Evolutionary conservation across 2,329 filamentous ascomycete species (phyloP), one percentile per base, ranked within the genome.

Genomic region (Nigrospora osmanthi): DNA sequence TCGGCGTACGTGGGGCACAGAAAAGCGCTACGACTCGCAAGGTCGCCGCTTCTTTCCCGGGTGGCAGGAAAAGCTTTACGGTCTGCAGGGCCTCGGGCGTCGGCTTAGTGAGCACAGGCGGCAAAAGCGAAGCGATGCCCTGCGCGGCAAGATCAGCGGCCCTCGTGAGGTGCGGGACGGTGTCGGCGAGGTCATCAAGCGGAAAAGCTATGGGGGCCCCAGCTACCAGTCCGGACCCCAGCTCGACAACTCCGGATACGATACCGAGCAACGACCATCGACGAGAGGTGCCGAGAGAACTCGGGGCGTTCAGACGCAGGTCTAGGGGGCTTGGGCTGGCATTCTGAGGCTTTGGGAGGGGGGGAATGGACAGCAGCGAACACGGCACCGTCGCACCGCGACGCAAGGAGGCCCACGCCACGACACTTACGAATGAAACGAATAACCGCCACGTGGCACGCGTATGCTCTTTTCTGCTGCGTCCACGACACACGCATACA

Each of bases 61-160:
- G 31, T 63, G 73, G 45, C 66, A 75, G 39, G 65, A 72, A 23
- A 73, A 67, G 45, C 56, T 81, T 11, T 64, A 67, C 34, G 59
- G 64, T 10, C 64, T 77, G 36, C 72, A 73, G 38, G 76, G 73
- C 23, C 59, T 83, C 4, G 71, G 75, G 32, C 69, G 75, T 14
- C 70, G 72, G 40, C 53, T 83, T 14, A 81, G 75, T 54, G 80
- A 84, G 54, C 71, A 70, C 50, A 68, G 75, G 42, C 70, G 78
- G 19, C 76, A 80, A 61, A 80, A 77, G 62, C 67, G 80, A 42
- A 74, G 71, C 17, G 69, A 75, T 47, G 77, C 78, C 54, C 65
- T 84, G 43, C 69, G 80, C 9, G 66, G 73, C 51, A 81, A 72
- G 59, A 84, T 84, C 38, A 81, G 78, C 48, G 72, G 69, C 6